Base-by-base conservation (phyloP, 441 rosid species). In the Iberis amara region DNA sequence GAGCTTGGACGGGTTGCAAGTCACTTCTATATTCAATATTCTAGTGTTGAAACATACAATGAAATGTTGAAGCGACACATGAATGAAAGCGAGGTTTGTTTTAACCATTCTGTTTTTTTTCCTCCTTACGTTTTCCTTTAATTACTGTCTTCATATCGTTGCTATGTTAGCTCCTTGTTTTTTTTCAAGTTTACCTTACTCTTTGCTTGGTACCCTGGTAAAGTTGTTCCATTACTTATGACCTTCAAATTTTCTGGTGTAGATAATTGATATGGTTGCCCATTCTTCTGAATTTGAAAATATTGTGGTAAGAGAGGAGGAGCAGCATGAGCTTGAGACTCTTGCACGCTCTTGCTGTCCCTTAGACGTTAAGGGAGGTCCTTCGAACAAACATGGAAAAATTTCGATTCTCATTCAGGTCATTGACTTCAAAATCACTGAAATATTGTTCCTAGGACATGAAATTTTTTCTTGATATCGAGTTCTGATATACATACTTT, bases 1-100 rank as follows among this genome's bases (percentile, higher is more conserved):
- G 99, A 94, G 74, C 97, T 94, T 64, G 99, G 99, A 45, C 97
- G 99, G 51, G 92, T 94, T 75, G 96, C 99, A 33, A 94, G 99
- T 78, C 97, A 94, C 80, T 94, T 94, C 64, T 94, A 94, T 65
- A 94, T 94, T 61, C 97, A 89, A 52, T 94, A 94, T 76, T 85
- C 99, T 38, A 94, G 97, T 69, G 97, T 94, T 36, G 97, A 94
- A 80, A 94, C 96, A 27, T 94, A 94, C 84, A 94, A 94, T 23
- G 96, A 89, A 66, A 85, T 81, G 91, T 70, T 94, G 77, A 86
- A 81, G 73, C 87, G 76, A 50, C 95, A 89, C 76, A 94, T 94
- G 99, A 94, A 70, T 72, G 99, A 94, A 47, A 80, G 80, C 68
- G 99, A 94, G 96, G 98, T 91, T 59, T 59, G 55, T 68, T 50